Evolutionary conservation across 2,329 filamentous ascomycete genomes (phyloP).

Genomic region (Calonectria pteridis): DNA sequence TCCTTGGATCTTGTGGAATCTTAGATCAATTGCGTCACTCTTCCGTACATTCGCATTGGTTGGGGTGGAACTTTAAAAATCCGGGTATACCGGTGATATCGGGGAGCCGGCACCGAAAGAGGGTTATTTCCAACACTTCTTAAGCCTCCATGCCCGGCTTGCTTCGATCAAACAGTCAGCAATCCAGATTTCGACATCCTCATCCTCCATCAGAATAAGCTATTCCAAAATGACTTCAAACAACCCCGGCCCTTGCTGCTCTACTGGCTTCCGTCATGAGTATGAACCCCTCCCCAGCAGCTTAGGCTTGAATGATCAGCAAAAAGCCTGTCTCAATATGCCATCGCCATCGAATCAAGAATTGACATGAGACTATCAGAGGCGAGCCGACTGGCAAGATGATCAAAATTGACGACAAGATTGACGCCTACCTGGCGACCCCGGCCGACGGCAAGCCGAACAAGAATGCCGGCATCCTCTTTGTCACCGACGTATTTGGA

Average conservation of each 20-base stretch:
- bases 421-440: constrained; percentile 64
- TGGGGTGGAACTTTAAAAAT: background rate
- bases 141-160: background rate
- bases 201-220: background rate
- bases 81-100: background rate
- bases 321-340: background rate
- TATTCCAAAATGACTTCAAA: constrained; percentile 63
- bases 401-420: constrained; percentile 59
- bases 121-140: background rate
- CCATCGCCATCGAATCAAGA: background rate
- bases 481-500: constrained; percentile 53
- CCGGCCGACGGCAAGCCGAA: constrained; percentile 49
- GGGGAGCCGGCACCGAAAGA: background rate
- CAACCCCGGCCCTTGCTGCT: constrained; percentile 65
- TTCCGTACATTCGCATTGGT: background rate
- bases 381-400: constrained; percentile 61
- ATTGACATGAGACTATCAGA: constrained; percentile 45
- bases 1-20: background rate
- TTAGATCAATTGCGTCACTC: background rate
- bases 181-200: no score
- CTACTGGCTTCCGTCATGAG: constrained; percentile 65
- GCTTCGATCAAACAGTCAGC: background rate
- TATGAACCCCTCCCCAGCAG: constrained; percentile 47
- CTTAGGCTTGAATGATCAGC: background rate
- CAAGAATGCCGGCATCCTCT: constrained; percentile 49